These are phyloP conservation scores for Helichrysum umbraculigerum DNA, from an alignment of 129 eudicot genomes.

Conservation along the genomic window DNA sequence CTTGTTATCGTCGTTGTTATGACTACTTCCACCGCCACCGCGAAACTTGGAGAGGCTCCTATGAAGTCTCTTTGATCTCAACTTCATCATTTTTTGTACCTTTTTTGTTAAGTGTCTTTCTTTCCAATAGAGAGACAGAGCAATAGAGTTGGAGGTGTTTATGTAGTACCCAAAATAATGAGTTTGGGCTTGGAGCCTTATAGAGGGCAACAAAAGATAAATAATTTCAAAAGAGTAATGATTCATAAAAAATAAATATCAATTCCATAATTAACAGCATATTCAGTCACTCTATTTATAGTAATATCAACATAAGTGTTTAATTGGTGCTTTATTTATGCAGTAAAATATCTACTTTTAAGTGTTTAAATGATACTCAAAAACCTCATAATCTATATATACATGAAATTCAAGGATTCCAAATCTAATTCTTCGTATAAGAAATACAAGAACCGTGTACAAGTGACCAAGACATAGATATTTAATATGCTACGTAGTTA, in stretches of 20 bases:
- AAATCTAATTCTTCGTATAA: too few relatives aligned
- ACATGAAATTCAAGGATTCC: too few relatives aligned
- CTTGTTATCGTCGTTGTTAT: conserved; percentile 1
- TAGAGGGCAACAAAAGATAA: background rate
- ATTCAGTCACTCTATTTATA: background rate
- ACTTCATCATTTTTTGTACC: conserved; percentile 44
- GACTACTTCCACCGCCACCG: conserved; percentile 30
- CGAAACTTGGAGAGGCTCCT: conserved; percentile 63
- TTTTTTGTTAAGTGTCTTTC: background rate
- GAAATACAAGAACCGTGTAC: too few relatives aligned
- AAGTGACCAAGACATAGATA: too few relatives aligned
- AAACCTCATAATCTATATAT: too few relatives aligned
- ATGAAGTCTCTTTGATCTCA: conserved; percentile 66
- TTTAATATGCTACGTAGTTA: too few relatives aligned
- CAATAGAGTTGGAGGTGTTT: background rate
- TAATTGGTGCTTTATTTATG: too few relatives aligned
- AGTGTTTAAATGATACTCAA: too few relatives aligned
- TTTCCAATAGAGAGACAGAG: background rate
- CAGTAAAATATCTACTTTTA: too few relatives aligned
- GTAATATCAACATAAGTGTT: background rate
- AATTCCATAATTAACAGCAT: background rate
- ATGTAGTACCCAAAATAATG: background rate
- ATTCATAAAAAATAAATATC: background rate
- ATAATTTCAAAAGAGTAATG: background rate
- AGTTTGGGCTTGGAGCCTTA: conserved; percentile 1